A percentile compares a stretch with the other conserved stretches of the same genome.
Evolutionary conservation across 495 filamentous ascomycete genomes (phyloP).

Genomic region (Penicillium cataractarum): DNA sequence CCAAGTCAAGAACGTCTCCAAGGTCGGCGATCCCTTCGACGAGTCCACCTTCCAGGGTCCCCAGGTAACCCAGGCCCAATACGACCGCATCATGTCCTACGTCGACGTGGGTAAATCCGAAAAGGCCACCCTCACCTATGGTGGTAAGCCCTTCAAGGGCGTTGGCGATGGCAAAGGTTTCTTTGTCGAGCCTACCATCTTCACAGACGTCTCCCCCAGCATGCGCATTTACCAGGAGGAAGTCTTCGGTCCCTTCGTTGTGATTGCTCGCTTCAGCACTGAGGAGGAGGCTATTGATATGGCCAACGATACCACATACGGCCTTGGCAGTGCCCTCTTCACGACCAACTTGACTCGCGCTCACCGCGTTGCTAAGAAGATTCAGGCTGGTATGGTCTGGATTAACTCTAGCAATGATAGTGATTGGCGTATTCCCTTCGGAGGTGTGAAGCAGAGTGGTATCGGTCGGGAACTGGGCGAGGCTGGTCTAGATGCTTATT

Average conservation of each 20-base stretch:
- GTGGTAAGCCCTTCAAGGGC: slow-evolving; percentile 69
- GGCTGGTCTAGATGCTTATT: slow-evolving; percentile 78
- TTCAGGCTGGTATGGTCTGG: slow-evolving; percentile 58
- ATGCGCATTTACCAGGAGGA: slow-evolving; percentile 57
- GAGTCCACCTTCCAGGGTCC: slow-evolving; percentile 79
- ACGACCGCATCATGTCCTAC: slow-evolving; percentile 84
- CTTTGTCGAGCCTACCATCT: slow-evolving; percentile 57
- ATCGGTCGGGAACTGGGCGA: slow-evolving; percentile 87
- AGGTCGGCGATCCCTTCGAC: slow-evolving; percentile 85
- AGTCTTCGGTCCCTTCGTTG: slow-evolving; percentile 61
- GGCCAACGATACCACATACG: slow-evolving; percentile 53
- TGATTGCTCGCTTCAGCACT: slow-evolving; percentile 52
- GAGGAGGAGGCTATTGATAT: slow-evolving; percentile 54
- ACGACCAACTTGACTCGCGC: slow-evolving; percentile 48
- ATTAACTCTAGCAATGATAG: slow-evolving; percentile 70
- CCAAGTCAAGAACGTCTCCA: slow-evolving; percentile 72
- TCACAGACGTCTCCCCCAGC: slow-evolving; percentile 46
- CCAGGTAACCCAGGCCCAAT: slow-evolving; percentile 82
- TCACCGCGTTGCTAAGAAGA: slow-evolving; percentile 51
- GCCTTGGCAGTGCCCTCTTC: slow-evolving; percentile 55
- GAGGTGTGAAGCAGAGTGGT: slow-evolving; percentile 91
- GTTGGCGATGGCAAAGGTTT: slow-evolving; percentile 45
- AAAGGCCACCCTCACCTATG: slow-evolving; percentile 64
- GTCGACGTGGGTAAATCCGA: slow-evolving; percentile 82
- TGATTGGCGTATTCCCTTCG: slow-evolving; percentile 77